Conservation (phyloP, 495 filamentous ascomycete species). For the Talaromyces nanjingensis region DNA sequence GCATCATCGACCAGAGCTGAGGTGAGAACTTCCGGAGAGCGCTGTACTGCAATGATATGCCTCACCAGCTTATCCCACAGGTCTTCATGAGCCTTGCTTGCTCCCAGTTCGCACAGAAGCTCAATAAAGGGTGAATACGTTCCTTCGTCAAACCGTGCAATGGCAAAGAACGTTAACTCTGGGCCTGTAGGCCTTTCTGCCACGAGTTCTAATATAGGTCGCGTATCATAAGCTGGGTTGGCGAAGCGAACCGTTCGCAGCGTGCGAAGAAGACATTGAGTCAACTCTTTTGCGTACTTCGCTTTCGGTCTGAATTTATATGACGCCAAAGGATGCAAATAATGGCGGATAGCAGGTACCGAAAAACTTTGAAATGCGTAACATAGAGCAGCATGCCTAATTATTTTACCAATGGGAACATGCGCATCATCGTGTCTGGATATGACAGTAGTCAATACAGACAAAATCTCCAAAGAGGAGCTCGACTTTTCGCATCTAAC, state of each 20-base stretch:
- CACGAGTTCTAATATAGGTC: slow-evolving; percentile 18
- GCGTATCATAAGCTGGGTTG: slow-evolving; percentile 16
- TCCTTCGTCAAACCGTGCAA: background rate
- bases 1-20: background rate
- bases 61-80: background rate
- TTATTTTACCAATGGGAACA: background rate
- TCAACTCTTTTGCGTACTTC: slow-evolving; percentile 11
- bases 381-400: slow-evolving; percentile 19
- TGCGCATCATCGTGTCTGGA: slow-evolving; percentile 18
- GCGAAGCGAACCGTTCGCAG: slow-evolving; percentile 20
- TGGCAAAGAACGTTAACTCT: background rate
- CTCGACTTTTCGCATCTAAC: slow-evolving; percentile 13
- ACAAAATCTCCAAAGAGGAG: slow-evolving; percentile 23
- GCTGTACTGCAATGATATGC: background rate
- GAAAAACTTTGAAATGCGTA: slow-evolving; percentile 27
- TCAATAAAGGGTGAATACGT: background rate
- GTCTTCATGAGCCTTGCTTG: background rate
- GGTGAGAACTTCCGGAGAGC: background rate
- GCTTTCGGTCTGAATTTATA: background rate
- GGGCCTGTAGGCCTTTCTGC: slow-evolving; percentile 9
- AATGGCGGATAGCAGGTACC: slow-evolving; percentile 18
- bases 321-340: slow-evolving; percentile 16
- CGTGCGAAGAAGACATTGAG: slow-evolving; percentile 16
- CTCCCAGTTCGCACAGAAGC: background rate
- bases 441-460: slow-evolving; percentile 20